These are phyloP conservation scores for Boletus reticulatus DNA, from an alignment of 768 basidiomycete species.

Conservation along the genomic window DNA sequence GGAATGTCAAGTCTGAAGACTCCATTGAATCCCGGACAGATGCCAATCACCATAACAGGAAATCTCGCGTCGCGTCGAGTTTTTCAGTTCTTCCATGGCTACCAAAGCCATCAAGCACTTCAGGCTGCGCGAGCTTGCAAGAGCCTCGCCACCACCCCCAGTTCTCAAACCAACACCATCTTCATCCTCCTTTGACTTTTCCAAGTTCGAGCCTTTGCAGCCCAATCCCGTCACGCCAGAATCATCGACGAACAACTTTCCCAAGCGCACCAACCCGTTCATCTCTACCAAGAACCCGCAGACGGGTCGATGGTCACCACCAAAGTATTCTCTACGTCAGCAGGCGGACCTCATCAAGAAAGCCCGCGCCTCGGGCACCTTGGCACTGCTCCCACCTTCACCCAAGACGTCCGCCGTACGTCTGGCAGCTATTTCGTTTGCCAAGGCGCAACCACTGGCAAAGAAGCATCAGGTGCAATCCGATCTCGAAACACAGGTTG, in stretches of 20 bases:
- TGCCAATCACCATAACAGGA: too few relatives aligned
- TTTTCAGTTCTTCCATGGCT: constrained; percentile 13
- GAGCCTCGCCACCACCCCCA: constrained; percentile 7
- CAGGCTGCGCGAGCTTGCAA: constrained; percentile 24
- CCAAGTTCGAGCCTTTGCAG: constrained; percentile 22
- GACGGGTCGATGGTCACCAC: constrained; percentile 64
- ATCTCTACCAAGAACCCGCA: constrained; percentile 57
- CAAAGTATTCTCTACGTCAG: constrained; percentile 69
- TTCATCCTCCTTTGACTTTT: constrained; percentile 14
- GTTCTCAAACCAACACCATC: constrained; percentile 26
- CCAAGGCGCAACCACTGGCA: constrained; percentile 11
- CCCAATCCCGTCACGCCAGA: neutral
- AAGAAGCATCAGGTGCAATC: constrained; percentile 4
- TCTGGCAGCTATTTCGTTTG: constrained; percentile 19
- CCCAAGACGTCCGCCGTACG: constrained; percentile 47
- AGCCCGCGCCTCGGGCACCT: constrained; percentile 51
- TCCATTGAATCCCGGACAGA: too few relatives aligned
- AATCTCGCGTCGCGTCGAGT: too few relatives aligned
- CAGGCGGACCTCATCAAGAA: constrained; percentile 79
- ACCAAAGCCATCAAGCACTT: constrained; percentile 26
- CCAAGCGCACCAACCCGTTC: constrained; percentile 59
- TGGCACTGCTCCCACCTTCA: constrained; percentile 67
- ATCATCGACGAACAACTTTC: constrained; percentile 10
- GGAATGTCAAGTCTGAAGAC: too few relatives aligned
- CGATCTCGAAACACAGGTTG: neutral